phyloP scores from a whole-genome alignment of 2,329 filamentous ascomycete species.

The Clonostachys sp. region DNA sequence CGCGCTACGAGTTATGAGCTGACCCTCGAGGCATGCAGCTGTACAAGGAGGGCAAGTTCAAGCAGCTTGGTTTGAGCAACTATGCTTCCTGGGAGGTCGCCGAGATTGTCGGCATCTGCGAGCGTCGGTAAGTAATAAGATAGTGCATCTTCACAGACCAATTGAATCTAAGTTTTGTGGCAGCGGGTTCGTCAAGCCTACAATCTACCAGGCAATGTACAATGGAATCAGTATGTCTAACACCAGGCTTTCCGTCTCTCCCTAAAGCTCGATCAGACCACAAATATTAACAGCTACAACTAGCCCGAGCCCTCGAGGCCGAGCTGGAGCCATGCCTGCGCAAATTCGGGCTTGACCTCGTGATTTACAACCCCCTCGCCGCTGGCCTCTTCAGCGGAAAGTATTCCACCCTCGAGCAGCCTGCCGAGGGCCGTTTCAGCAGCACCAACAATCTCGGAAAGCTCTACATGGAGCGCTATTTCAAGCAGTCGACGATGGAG shows the following conservation, averaged over 20 bases:
- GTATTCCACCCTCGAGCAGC: conserved; percentile 18
- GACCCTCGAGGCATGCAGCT: conserved; percentile 63
- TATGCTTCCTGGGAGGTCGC: conserved; percentile 75
- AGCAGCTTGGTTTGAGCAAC: conserved; percentile 66
- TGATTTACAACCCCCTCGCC: conserved; percentile 68
- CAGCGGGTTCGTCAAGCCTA: conserved; percentile 63
- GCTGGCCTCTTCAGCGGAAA: conserved; percentile 68
- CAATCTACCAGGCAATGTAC: conserved; percentile 74
- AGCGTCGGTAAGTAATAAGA: conserved; percentile 30
- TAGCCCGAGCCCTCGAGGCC: conserved; percentile 55
- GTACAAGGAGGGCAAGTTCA: conserved; percentile 68
- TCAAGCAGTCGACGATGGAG: conserved; percentile 2
- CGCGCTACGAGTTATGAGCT: conserved; percentile 60
- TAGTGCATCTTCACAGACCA: not conserved
- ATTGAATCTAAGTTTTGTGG: not conserved
- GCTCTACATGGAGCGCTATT: conserved; percentile 4
- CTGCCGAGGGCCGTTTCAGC: conserved; percentile 17
- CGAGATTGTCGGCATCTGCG: conserved; percentile 65
- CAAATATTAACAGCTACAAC: conserved; percentile 21
- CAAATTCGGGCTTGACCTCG: conserved; percentile 64
- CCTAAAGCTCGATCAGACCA: not conserved
- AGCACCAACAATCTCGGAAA: conserved; percentile 2
- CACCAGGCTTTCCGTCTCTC: not conserved
- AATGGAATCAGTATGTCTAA: conserved; percentile 13
- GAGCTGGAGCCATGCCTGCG: conserved; percentile 63